Base-by-base conservation (phyloP, 2,329 filamentous ascomycete genomes). In the Ceratocystis eucalypticola region DNA sequence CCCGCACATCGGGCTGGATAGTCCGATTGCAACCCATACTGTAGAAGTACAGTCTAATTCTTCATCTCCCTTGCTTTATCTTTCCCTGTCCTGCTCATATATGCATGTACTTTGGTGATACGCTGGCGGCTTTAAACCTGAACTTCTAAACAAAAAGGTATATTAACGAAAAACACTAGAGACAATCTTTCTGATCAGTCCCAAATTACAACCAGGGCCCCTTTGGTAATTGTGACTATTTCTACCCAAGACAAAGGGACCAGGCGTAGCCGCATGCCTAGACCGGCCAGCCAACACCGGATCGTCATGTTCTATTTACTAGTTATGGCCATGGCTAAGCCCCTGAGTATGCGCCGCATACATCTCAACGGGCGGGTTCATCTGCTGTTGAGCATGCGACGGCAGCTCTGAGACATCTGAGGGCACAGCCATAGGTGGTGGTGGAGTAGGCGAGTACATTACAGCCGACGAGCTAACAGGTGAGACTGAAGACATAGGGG, bases 401-500 rank as follows among this genome's bases (percentile, higher is more conserved):
- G 78, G 95, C 95, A 48, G 89, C 90, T 72, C 91, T 90, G 2
- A 62, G 37, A 66, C 66, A 64, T 67, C 64, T 28, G 64, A 37
- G 5, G 65, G 61, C 25, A 20, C 22, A 1, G 33, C 30, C 53
- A 57, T 59, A 20, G 55, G 61, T 10, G 53, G 44, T 2, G 65
- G 50, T 10, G 57, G 62, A 15, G 46, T 55, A 12, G 46, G 37
- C 25, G 66, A 33, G 53, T 44, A 30, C 46, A 62, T 33, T 10
- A 59, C 66, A 10, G 62, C 55, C 15, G 44, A 20, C 17, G 48
- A 48, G n/a, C 22, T 37, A 4, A 62, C 53, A 10, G 44, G 55
- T 0, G 65, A 66, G 20, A 66, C 41, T 2, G 55, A 28, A 2
- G 65, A 48, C 1, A 61, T 33, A 17, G 64, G 25, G 59, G 64